Percentiles rank a stretch among this genome's conserved stretches.
Conservation (phyloP, 2,329 filamentous ascomycete species). For the Pseudogymnoascus sp. region DNA sequence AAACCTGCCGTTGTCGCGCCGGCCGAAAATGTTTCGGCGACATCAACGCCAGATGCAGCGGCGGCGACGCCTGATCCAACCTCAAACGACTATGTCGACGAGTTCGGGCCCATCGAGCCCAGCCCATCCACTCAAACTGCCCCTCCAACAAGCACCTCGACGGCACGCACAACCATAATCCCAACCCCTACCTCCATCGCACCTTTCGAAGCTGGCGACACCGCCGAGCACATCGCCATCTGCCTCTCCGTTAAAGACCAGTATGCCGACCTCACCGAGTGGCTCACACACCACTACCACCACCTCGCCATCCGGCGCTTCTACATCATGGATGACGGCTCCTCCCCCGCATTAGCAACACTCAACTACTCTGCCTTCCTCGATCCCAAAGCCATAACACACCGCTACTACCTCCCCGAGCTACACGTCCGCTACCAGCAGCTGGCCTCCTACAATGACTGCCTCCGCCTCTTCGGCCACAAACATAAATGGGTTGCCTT, state of each 20-base stretch:
- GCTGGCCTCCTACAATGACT: slow-evolving; percentile 18
- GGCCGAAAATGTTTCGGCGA: too few species aligned
- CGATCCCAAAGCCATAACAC: slow-evolving; percentile 19
- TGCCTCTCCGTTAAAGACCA: slow-evolving; percentile 22
- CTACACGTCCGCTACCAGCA: slow-evolving; percentile 15
- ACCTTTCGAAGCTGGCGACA: neutral
- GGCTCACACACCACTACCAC: slow-evolving; percentile 23
- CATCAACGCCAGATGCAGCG: too few species aligned
- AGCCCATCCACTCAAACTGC: neutral
- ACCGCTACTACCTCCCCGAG: slow-evolving; percentile 17
- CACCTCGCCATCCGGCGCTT: slow-evolving; percentile 22
- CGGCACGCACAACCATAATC: neutral
- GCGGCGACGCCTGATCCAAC: neutral
- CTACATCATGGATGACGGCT: slow-evolving; percentile 25
- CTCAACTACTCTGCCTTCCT: slow-evolving; percentile 12
- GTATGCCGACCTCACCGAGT: slow-evolving; percentile 19
- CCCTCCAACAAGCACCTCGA: too few species aligned
- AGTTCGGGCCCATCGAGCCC: neutral
- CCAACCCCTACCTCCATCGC: neutral
- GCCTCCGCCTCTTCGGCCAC: slow-evolving; percentile 18
- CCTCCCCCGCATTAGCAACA: slow-evolving; percentile 16
- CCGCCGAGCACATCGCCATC: slow-evolving; percentile 29
- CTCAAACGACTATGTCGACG: neutral
- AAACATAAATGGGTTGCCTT: slow-evolving; percentile 28
- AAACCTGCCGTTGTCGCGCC: neutral